Base-by-base conservation (phyloP, 371 early-diverging fungal species). In the Mortierella sp. region DNA sequence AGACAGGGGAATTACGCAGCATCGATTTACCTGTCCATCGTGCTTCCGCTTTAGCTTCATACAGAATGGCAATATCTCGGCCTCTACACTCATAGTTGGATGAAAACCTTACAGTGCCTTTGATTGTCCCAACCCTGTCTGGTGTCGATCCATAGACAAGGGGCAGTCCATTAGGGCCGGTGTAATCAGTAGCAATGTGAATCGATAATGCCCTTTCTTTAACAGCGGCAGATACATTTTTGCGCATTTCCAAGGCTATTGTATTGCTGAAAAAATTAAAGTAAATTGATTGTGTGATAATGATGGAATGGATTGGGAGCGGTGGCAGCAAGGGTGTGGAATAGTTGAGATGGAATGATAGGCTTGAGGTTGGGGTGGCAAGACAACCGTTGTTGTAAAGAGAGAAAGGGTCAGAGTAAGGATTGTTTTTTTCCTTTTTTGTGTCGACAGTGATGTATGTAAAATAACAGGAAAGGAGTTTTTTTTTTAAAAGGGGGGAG, bases 91-190 rank as follows among this genome's bases (percentile, higher is more conserved):
- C 75, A 22, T 74, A 71, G 29, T 68, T 74, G 54, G 61, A 43
- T 13, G 67, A 55, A 45, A 80, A 80, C 54, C 59, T 71, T 37
- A 80, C 81, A 6, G 49, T 51, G 61, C 81, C 81, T 47, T 64
- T 74, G 40, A 80, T 74, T 3, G 60, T 49, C 6, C 75, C 81
- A 35, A 66, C 37, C 15, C 35, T 67, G 31, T 74, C 81, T 2
- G 68, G 68, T 0, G 75, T 80, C 6, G 81, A 80, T 6, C 81
- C 81, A 51, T 80, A 80, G 19, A 80, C 71, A 23, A 80, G 71
- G 12, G 81, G 81, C 61, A 75, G 68, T 0, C 75, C 75, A 43
- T 71, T 58, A 1, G 81, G 81, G 17, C 81, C 81, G 3, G 57
- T 57, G 58, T 80, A 68, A 35, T 66, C 68, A 2, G 81, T 80